Percentiles rank a stretch among this genome's conserved stretches.
Evolutionary conservation across 371 early-diverging fungal species (phyloP).

Genomic region (Fennellomyces sp.): DNA sequence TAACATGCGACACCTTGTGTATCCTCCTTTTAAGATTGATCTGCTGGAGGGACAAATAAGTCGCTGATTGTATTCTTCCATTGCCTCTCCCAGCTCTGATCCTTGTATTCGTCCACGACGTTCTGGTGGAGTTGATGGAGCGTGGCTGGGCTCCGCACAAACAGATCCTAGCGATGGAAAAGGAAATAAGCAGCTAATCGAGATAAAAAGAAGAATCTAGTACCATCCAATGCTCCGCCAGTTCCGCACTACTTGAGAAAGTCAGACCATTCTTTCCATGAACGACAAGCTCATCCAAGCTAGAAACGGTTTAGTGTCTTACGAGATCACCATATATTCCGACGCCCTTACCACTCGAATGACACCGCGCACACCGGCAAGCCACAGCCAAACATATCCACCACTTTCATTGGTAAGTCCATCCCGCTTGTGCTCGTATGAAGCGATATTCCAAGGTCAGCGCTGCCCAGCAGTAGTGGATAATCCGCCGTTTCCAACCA

Average conservation of each 20-base stretch:
- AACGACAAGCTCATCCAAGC: slow-evolving; percentile 80
- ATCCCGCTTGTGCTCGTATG: slow-evolving; percentile 93
- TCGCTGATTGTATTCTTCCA: slow-evolving; percentile 16
- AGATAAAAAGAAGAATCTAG: background rate
- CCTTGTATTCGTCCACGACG: slow-evolving; percentile 38
- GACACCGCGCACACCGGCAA: slow-evolving; percentile 85
- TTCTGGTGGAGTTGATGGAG: slow-evolving; percentile 29
- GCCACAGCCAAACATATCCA: slow-evolving; percentile 98
- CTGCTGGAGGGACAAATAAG: background rate
- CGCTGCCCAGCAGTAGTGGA: slow-evolving; percentile 80
- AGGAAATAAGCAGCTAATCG: background rate
- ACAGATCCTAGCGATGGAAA: slow-evolving; percentile 32
- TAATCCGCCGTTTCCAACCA: slow-evolving; percentile 89
- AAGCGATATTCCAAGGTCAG: slow-evolving; percentile 91
- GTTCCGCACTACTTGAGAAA: slow-evolving; percentile 70
- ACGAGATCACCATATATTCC: too few species aligned
- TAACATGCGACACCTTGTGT: background rate
- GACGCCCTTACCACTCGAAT: slow-evolving; percentile 64
- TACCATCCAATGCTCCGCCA: slow-evolving; percentile 61
- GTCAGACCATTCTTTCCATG: slow-evolving; percentile 79
- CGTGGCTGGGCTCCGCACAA: slow-evolving; percentile 33
- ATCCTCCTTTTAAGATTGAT: background rate
- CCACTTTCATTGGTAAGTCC: slow-evolving; percentile 97
- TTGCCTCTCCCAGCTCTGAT: slow-evolving; percentile 46
- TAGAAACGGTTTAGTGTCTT: slow-evolving; percentile 22